Percentiles rank a stretch among this genome's conserved stretches.
Evolutionary conservation across 192 early-diverging fungal genomes (phyloP).

Genomic region (Tieghemiomyces parasiticus): DNA sequence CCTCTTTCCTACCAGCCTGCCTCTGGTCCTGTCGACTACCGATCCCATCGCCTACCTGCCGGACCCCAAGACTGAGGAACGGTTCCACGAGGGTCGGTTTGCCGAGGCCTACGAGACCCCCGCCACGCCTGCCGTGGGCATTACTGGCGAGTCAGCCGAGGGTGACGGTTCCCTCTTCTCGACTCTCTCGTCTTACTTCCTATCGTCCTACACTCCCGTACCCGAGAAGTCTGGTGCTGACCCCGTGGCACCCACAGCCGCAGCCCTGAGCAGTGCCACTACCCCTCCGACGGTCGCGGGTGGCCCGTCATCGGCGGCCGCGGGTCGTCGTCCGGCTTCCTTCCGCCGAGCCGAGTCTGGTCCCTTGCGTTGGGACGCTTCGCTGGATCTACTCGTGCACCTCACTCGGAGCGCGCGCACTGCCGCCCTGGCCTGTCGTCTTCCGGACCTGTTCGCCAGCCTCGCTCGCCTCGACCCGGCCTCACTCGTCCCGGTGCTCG

Average conservation of each 20-base stretch:
- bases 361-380: constrained; percentile 3
- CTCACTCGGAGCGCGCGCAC: constrained; percentile 7
- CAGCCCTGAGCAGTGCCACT: too few relatives aligned
- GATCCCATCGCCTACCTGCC: neutral
- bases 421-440: neutral
- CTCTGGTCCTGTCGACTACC: neutral
- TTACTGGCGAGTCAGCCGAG: too few relatives aligned
- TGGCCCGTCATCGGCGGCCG: too few relatives aligned
- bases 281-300: too few relatives aligned
- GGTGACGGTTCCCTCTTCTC: constrained; percentile 50
- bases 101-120: constrained; percentile 11
- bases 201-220: constrained; percentile 39
- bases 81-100: neutral
- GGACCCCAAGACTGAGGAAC: neutral
- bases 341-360: neutral
- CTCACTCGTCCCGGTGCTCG: too few relatives aligned
- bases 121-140: constrained; percentile 21
- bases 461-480: too few relatives aligned
- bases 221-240: too few relatives aligned
- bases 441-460: too few relatives aligned
- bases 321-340: constrained; percentile 52
- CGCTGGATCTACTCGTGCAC: constrained; percentile 8
- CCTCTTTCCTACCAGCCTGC: neutral
- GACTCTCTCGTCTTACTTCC: constrained; percentile 56
- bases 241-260: too few relatives aligned